A percentile compares a stretch with the other conserved stretches of the same genome.
Evolutionary conservation across 1,139 yeast genomes (phyloP).

Genomic region (Hemisphaericaspora xylanilytica): DNA sequence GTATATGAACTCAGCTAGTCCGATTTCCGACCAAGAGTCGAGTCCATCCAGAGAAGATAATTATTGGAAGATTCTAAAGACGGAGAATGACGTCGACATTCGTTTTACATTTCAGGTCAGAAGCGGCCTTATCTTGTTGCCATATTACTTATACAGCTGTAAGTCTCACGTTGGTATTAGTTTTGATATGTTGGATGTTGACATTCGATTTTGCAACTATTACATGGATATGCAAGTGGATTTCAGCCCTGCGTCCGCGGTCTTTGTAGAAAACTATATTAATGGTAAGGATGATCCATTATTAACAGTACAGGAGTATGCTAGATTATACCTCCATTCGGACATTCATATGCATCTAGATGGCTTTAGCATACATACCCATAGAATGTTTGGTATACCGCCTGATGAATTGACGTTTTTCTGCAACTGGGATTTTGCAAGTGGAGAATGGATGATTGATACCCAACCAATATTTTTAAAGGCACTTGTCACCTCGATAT

Average conservation of each 20-base stretch:
- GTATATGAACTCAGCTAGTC: slow-evolving; percentile 34
- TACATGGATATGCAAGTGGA: slow-evolving; percentile 82
- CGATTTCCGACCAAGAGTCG: slow-evolving; percentile 7
- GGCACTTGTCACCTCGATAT: slow-evolving; percentile 42
- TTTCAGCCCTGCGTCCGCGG: slow-evolving; percentile 46
- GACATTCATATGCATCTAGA: slow-evolving; percentile 48
- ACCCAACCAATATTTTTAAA: slow-evolving; percentile 50
- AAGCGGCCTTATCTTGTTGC: slow-evolving; percentile 69
- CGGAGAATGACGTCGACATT: slow-evolving; percentile 76
- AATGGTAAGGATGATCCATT: slow-evolving; percentile 19
- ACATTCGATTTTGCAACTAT: slow-evolving; percentile 81
- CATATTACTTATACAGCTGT: slow-evolving; percentile 68
- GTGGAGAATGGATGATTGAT: slow-evolving; percentile 57
- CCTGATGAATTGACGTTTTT: slow-evolving; percentile 84
- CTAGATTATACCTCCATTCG: slow-evolving; percentile 17
- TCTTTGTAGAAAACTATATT: slow-evolving; percentile 24
- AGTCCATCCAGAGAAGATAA: slow-evolving; percentile 20
- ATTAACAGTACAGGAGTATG: slow-evolving; percentile 28
- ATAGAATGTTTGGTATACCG: slow-evolving; percentile 89
- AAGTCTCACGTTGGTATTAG: slow-evolving; percentile 60
- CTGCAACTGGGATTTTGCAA: slow-evolving; percentile 84
- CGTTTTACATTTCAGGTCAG: slow-evolving; percentile 67
- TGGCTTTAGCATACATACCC: slow-evolving; percentile 74
- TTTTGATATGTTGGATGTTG: slow-evolving; percentile 69
- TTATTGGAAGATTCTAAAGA: slow-evolving; percentile 43